Percentiles rank a stretch among this genome's conserved stretches.
phyloP scores from a whole-genome alignment of 2,329 filamentous ascomycete genomes.

The Pestalotiopsis sp. region DNA sequence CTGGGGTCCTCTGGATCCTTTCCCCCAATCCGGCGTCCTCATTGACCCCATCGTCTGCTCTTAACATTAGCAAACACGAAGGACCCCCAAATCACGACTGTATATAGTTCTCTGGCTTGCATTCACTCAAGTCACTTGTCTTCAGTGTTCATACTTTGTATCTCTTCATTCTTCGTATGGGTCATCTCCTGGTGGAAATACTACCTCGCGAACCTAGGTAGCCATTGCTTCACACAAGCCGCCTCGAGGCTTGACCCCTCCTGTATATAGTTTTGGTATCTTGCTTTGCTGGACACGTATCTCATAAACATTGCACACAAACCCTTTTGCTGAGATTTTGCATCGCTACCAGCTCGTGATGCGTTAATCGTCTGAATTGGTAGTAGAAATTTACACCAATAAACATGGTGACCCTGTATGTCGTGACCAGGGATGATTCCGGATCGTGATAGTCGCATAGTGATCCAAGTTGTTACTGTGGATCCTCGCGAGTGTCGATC shows the following conservation, averaged over 20 bases:
- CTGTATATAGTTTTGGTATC: neutral
- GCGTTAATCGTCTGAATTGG: neutral
- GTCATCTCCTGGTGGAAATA: neutral
- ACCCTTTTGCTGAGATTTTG: neutral
- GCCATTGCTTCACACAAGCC: neutral
- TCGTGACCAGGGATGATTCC: neutral
- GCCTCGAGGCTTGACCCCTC: neutral
- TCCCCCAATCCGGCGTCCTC: constrained; percentile 39
- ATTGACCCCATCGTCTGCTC: constrained; percentile 26
- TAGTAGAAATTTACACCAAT: neutral
- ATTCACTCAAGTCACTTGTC: neutral
- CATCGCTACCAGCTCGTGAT: neutral
- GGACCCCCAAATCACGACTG: neutral
- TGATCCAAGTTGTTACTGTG: neutral
- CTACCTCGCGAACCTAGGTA: neutral
- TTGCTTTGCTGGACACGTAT: neutral
- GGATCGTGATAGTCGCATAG: neutral
- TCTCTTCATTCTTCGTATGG: neutral
- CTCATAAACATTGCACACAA: neutral
- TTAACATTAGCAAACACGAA: neutral
- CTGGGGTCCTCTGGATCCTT: constrained; percentile 40
- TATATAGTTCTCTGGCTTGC: neutral
- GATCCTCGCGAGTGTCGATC: neutral
- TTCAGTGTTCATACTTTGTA: neutral
- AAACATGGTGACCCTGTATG: neutral